phyloP scores from a whole-genome alignment of 1,284 basidiomycete species.

The Ceratorhiza oryzae-sativae region DNA sequence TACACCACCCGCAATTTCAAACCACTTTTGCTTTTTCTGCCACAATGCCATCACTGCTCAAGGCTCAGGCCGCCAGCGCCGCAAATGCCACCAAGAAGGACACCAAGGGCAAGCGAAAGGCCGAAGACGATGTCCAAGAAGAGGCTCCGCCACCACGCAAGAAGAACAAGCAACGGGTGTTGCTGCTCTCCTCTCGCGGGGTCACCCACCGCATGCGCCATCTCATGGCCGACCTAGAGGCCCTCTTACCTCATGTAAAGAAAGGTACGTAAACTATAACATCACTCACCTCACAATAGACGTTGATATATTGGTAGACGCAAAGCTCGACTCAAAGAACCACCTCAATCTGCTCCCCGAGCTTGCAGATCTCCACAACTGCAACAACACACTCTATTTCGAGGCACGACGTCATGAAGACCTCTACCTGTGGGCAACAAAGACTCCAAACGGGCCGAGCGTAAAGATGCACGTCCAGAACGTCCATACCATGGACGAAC shows the following conservation, averaged over 20 bases:
- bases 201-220: constrained; percentile 97
- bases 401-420: constrained; percentile 96
- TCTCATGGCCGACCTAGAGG: constrained; percentile 93
- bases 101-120: constrained; percentile 51
- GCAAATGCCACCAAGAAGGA: constrained; percentile 52
- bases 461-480: constrained; percentile 99
- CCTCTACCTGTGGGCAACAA: constrained; percentile 95
- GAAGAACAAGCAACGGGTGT: constrained; percentile 85
- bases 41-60: constrained; percentile 71
- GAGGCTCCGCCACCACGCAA: constrained; percentile 54
- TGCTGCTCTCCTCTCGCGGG: constrained; percentile 92
- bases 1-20: constrained; percentile 29
- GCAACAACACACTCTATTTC: constrained; percentile 98
- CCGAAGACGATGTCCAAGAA: constrained; percentile 39
- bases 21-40: constrained; percentile 7
- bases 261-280: constrained; percentile 70
- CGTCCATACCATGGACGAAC: constrained; percentile 99
- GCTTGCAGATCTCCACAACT: constrained; percentile 96
- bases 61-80: constrained; percentile 67
- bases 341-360: constrained; percentile 94
- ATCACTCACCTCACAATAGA: not conserved
- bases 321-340: constrained; percentile 97
- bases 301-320: constrained; percentile 62
- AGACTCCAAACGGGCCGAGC: constrained; percentile 97
- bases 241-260: constrained; percentile 92